Base-by-base conservation (phyloP, 805 yeast genomes). In the Nakazawaea laoshanensis region DNA sequence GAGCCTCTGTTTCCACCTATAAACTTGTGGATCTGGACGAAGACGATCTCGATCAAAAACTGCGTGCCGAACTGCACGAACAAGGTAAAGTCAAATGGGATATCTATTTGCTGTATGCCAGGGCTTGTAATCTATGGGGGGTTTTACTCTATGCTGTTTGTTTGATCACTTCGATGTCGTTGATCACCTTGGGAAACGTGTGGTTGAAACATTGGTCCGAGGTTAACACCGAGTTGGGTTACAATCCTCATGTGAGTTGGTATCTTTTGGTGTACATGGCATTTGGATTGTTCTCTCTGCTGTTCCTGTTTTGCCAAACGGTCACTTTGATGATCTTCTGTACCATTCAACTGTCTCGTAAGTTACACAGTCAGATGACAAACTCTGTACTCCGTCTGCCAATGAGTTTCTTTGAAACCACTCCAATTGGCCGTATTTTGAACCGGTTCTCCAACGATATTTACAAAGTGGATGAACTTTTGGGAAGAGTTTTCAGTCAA, bases 51-150 rank as follows among this genome's bases (percentile, higher is more conserved):
- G 54, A 49, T 55, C 56, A 32, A 55, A 59, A 40, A 60, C 61
- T 46, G 17, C 65, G 66, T 13, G 54, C 72, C 44, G 98, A 92
- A 57, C 87, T 76, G 43, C 71, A 82, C 37, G 95, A 92, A 57
- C 88, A 86, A 52, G 98, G 98, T 36, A 77, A 86, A 52, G 98
- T 92, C 37, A 81, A 84, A 49, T 82, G 95, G 87, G 64, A 67
- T 19, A 84, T 92, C 25, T 92, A 92, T 55, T 46, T 58, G 39
- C 83, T 76, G 39, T 92, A 92, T 52, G 94, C 94, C 16, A 74
- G 69, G 40, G 95, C 97, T 0, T 88, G 96, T 61, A 85, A 85
- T 41, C 70, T 80, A 7, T 57, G 49, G 31, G 74, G 72, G 40
- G 94, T 87, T 12, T 17, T 63, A 0, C 45, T 80, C 3, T 79